Base-by-base conservation (phyloP, 2,329 filamentous ascomycete genomes). In the Penicillium sp. region DNA sequence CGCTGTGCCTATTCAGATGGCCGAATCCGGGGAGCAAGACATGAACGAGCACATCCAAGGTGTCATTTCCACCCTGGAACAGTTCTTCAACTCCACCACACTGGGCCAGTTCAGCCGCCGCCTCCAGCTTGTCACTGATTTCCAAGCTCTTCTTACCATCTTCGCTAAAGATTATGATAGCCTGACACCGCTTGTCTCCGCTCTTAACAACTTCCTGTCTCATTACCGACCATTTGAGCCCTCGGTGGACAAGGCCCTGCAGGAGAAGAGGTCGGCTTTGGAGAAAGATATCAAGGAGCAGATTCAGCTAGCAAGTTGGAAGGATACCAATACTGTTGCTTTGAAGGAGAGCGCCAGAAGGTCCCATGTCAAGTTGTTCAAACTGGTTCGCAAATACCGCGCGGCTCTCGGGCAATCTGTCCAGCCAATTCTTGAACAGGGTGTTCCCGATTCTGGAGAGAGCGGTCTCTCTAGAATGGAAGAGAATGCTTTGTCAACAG, bases 271-370 rank as follows among this genome's bases (percentile, higher is more conserved):
- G 45, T 73, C 76, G 6, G 76, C 78, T 0, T 77, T 97, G n/a
- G 91, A 97, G 66, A 95, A 89, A 69, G 83, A 89, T 47, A 88
- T 97, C 78, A 91, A 86, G 64, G 87, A 97, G 57, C 84, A 96
- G n/a, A 79, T 98, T 13, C 81, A 95, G 42, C 74, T 98, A 58
- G 89, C 90, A 6, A 96, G 89, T 67, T 98, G 94, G 94, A 96
- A 95, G 66, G 93, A 98, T 58, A 95, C 88, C 18, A 98, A 97
- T 61, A 94, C 98, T 51, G 85, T 85, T 39, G 87, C 89, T 1
- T 74, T 98, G 13, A 81, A 85, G 55, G 89, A 96, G 62, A 97
- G 91, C 67, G 89, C 93, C 1, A 85, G 86, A 59, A 85, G 85
- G 50, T 96, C 90, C 16, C 93, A 98, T 63, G 82, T 86, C 60